Base-by-base conservation (phyloP, 1,139 yeast species). In the Nakaseomyces bracarensis region DNA sequence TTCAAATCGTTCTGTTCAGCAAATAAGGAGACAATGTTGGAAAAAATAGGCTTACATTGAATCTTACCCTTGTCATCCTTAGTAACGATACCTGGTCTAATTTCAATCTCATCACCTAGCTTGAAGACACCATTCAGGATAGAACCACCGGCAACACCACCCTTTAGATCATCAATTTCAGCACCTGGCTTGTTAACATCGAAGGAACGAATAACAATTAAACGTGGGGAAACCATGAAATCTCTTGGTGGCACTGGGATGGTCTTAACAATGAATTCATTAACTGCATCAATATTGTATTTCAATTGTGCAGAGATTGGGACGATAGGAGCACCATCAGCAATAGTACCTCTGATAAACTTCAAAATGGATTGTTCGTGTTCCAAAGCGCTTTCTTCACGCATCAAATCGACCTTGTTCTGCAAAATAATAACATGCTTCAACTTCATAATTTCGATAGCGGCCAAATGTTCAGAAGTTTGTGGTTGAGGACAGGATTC, bases 71-170 rank as follows among this genome's bases (percentile, higher is more conserved):
- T 81, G 58, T 83, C 94, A 64, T 84, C 94, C 68, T 91, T 91
- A 52, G 96, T 87, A 49, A 91, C 97, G 55, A 91, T 87, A 74
- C 98, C 98, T 42, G 99, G 98, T 67, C 98, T 79, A 60, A 93
- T 89, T 71, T 93, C 99, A 61, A 93, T 91, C 71, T 93, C 98
- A 63, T 93, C 99, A 48, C 96, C 97, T 51, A 93, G 74, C 64
- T 85, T 83, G 72, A 93, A 84, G 43, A 93, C 98, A 76, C 99
- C 99, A 47, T 81, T 86, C 62, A 91, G 75, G 58, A 93, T 91
- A 43, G 96, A 86, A 55, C 99, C 99, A 72, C 99, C 99, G 39
- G 99, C 99, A 63, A 93, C 98, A 77, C 99, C 99, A 60, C 99
- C 99, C 71, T 89, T 89, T 64, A 93, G 76, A 58, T 91, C 98